Percentiles rank a stretch among this genome's conserved stretches.
Evolutionary conservation across 1,139 yeast species (phyloP).

Genomic region (Meyerozyma athensensis): DNA sequence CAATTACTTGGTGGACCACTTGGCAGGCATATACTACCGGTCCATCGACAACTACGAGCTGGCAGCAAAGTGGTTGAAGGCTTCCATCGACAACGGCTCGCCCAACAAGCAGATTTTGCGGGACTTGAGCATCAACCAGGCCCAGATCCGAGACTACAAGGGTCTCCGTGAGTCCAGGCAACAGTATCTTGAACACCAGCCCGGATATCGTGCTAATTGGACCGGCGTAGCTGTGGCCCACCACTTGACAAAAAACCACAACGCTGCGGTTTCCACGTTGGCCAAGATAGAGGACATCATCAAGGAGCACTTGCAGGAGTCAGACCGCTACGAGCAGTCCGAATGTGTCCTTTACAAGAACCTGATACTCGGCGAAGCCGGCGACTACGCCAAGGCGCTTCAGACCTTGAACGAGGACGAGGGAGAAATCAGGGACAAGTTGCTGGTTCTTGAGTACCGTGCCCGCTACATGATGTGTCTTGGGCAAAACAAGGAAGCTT

Average conservation of each 20-base stretch:
- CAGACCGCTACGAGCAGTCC: constrained; percentile 71
- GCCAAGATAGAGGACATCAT: constrained; percentile 70
- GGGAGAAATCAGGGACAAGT: constrained; percentile 56
- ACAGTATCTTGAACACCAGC: constrained; percentile 64
- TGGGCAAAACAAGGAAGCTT: constrained; percentile 53
- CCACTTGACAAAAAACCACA: constrained; percentile 64
- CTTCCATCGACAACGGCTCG: constrained; percentile 77
- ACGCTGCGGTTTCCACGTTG: constrained; percentile 67
- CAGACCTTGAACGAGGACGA: constrained; percentile 52
- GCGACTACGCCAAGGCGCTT: constrained; percentile 62
- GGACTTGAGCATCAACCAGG: constrained; percentile 75
- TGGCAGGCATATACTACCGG: constrained; percentile 81
- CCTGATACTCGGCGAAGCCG: constrained; percentile 57
- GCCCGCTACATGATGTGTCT: constrained; percentile 53
- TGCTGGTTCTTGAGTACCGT: constrained; percentile 58
- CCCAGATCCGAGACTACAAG: constrained; percentile 73
- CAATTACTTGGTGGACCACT: constrained; percentile 76
- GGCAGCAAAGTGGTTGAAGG: constrained; percentile 75
- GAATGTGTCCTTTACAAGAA: constrained; percentile 77
- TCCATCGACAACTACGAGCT: constrained; percentile 64
- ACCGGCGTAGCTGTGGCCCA: constrained; percentile 85
- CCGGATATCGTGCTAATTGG: constrained; percentile 92
- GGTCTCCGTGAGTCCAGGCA: constrained; percentile 61
- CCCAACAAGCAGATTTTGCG: constrained; percentile 74
- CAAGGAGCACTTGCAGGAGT: constrained; percentile 59